Evolutionary conservation across 1,284 basidiomycete genomes (phyloP).

Genomic region (Violaceomyces palustris): DNA sequence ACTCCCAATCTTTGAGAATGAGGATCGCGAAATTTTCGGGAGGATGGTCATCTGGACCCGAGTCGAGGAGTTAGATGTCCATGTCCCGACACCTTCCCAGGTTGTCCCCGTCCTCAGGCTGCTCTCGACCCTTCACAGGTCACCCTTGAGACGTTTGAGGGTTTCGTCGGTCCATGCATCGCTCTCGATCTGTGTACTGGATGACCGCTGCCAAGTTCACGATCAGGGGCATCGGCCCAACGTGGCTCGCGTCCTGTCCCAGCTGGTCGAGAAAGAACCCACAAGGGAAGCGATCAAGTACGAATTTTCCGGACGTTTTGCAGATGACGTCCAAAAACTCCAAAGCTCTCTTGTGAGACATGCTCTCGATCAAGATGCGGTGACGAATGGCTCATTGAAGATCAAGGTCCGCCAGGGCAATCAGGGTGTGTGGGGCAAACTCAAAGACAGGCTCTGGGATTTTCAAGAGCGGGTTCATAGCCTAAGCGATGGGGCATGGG

Average conservation of each 20-base stretch:
- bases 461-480: constrained; percentile 35
- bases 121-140: constrained; percentile 24
- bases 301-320: constrained; percentile 5
- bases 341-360: constrained; percentile 3
- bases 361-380: too few species aligned
- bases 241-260: constrained; percentile 3
- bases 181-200: too few species aligned
- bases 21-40: constrained; percentile 38
- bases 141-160: constrained; percentile 35
- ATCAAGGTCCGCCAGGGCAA: constrained; percentile 29
- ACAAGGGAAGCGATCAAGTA: constrained; percentile 4
- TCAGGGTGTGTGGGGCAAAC: constrained; percentile 41
- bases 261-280: not conserved
- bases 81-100: constrained; percentile 33
- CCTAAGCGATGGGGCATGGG: constrained; percentile 26
- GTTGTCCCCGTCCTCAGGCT: constrained; percentile 29
- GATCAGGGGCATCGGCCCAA: too few species aligned
- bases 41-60: constrained; percentile 41
- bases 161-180: constrained; percentile 39
- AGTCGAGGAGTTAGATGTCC: constrained; percentile 44
- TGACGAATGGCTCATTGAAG: not conserved
- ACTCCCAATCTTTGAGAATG: constrained; percentile 44
- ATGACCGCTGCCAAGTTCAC: too few species aligned
- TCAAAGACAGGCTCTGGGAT: constrained; percentile 40
- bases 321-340: constrained; percentile 1